A percentile compares a stretch with the other conserved stretches of the same genome.
Conservation (phyloP, 257 asterid genomes). For the Nicotiana benthamiana region DNA sequence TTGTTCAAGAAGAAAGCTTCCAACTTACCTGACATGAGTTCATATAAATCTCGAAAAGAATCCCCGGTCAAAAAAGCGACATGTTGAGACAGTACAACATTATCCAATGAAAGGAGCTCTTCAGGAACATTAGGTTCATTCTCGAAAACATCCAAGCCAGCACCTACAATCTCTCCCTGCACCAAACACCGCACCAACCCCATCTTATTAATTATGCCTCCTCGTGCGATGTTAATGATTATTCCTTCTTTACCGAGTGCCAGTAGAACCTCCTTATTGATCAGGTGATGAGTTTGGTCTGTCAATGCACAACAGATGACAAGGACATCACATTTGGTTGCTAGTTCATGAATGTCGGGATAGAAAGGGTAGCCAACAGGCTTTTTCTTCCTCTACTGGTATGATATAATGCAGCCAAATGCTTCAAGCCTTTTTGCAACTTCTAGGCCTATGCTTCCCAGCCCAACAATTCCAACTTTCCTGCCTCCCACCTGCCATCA, state of each 20-base stretch:
- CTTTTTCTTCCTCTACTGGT: slow-evolving; percentile 46
- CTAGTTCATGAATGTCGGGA: slow-evolving; percentile 30
- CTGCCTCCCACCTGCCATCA: slow-evolving; percentile 53
- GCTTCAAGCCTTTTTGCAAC: slow-evolving; percentile 67
- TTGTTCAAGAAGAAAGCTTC: slow-evolving; percentile 30
- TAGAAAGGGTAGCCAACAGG: slow-evolving; percentile 32
- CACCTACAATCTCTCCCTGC: slow-evolving; percentile 31
- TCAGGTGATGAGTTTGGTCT: slow-evolving; percentile 57
- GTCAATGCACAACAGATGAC: slow-evolving; percentile 53
- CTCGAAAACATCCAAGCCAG: slow-evolving; percentile 37
- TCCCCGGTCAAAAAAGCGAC: slow-evolving; percentile 24
- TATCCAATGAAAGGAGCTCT: slow-evolving; percentile 37
- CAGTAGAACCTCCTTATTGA: slow-evolving; percentile 46
- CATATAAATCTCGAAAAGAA: slow-evolving; percentile 10
- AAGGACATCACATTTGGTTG: slow-evolving; percentile 39
- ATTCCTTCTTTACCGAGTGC: slow-evolving; percentile 60
- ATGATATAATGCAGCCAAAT: slow-evolving; percentile 54
- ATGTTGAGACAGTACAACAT: slow-evolving; percentile 62
- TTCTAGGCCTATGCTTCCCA: slow-evolving; percentile 74
- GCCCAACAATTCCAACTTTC: slow-evolving; percentile 67
- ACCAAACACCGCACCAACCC: slow-evolving; percentile 27
- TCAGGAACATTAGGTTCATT: slow-evolving; percentile 34
- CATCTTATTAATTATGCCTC: slow-evolving; percentile 34
- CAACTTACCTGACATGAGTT: slow-evolving; percentile 18
- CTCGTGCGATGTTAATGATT: slow-evolving; percentile 61